Conservation (phyloP, 2,329 filamentous ascomycete species). For the Colletotrichum zoysiae region DNA sequence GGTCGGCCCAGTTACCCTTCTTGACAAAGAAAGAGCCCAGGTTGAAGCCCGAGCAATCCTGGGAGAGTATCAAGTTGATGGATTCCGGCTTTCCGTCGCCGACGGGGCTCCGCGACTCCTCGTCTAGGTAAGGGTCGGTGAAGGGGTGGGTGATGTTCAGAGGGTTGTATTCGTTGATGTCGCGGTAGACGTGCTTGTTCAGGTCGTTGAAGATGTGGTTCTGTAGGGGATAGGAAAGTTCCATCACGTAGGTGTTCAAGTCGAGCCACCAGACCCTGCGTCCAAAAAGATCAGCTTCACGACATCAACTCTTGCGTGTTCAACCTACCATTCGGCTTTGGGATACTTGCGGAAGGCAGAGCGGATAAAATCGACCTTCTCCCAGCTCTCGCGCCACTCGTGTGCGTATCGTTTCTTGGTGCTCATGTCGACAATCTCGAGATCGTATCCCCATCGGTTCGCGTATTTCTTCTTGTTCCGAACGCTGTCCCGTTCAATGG, state of each 20-base stretch:
- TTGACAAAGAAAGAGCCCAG: slow-evolving; percentile 94
- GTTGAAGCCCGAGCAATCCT: slow-evolving; percentile 97
- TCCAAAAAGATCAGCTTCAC: slow-evolving; percentile 1
- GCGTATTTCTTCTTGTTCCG: slow-evolving; percentile 95
- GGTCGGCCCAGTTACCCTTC: slow-evolving; percentile 89
- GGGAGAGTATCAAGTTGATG: slow-evolving; percentile 88
- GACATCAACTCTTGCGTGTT: background rate
- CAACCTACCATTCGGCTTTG: slow-evolving; percentile 89
- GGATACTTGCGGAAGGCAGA: slow-evolving; percentile 93
- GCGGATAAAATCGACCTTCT: slow-evolving; percentile 95
- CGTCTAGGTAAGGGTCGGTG: slow-evolving; percentile 80
- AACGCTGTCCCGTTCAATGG: slow-evolving; percentile 95
- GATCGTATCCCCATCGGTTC: slow-evolving; percentile 89
- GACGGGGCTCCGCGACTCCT: slow-evolving; percentile 75
- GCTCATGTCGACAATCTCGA: slow-evolving; percentile 98
- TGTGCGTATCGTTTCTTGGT: slow-evolving; percentile 99
- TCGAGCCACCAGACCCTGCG: slow-evolving; percentile 99
- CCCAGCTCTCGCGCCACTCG: slow-evolving; percentile 99
- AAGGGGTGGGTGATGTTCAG: slow-evolving; percentile 92
- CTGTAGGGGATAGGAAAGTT: slow-evolving; percentile 90
- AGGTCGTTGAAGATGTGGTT: slow-evolving; percentile 90
- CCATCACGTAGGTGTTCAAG: slow-evolving; percentile 98
- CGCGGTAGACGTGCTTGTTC: slow-evolving; percentile 82
- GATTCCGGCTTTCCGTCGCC: slow-evolving; percentile 84
- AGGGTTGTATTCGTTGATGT: slow-evolving; percentile 97